Conservation (phyloP, 2,329 filamentous ascomycete genomes). For the Scedosporium apiospermum region DNA sequence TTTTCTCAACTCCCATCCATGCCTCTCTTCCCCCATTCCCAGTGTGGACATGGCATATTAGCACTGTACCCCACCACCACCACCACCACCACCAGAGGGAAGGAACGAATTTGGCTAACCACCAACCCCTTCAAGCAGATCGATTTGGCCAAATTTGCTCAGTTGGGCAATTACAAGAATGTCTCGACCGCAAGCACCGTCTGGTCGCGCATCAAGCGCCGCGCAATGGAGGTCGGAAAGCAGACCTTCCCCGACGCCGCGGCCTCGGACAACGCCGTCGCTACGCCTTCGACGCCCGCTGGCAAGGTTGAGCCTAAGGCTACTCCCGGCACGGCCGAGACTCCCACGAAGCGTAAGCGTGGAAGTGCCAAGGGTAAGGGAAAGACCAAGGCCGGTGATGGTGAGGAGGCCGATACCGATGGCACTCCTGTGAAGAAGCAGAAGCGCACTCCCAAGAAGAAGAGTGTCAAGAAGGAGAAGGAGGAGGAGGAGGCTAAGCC, state of each 20-base stretch:
- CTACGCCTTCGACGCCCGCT: background rate
- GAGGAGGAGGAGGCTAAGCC: background rate
- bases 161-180: background rate
- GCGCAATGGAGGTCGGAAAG: background rate
- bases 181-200: background rate
- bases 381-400: background rate
- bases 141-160: constrained; percentile 1
- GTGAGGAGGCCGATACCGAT: background rate
- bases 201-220: constrained; percentile 4
- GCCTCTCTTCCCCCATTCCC: background rate
- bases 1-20: background rate
- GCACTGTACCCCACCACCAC: no score
- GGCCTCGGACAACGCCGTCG: background rate
- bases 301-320: background rate
- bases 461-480: background rate
- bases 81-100: background rate
- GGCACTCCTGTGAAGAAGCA: background rate
- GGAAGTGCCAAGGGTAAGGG: background rate
- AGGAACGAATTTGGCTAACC: background rate
- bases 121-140: background rate
- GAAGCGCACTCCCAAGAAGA: background rate
- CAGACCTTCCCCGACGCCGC: background rate
- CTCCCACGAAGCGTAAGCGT: background rate
- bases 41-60: background rate
- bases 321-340: background rate